Percentiles rank a stretch among this genome's conserved stretches.
These are phyloP conservation scores for Mrakia blollopis DNA, from an alignment of 768 basidiomycete species.

Conservation along the genomic window DNA sequence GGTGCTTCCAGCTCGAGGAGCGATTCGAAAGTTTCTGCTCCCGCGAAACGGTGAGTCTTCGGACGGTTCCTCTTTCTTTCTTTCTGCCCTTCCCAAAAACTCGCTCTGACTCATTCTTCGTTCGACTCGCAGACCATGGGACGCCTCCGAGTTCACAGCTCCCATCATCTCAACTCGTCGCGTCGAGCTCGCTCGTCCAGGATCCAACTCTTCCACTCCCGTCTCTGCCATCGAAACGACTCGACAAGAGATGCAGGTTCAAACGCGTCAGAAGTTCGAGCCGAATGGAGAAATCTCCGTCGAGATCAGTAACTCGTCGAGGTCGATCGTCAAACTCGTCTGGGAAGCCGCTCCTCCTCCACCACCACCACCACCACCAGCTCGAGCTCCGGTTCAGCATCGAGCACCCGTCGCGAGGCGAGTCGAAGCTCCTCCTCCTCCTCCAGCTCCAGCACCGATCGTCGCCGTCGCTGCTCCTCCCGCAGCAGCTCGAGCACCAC, in stretches of 20 bases:
- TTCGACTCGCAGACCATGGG: slow-evolving; percentile 10
- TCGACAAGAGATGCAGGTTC: slow-evolving; percentile 17
- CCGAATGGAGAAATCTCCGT: neutral
- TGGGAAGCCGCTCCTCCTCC: neutral
- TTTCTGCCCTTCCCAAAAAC: neutral
- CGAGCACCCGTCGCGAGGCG: no score
- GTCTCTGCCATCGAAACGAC: neutral
- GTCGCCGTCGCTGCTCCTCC: no score
- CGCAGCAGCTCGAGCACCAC: no score
- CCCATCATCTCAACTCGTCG: slow-evolving; percentile 20
- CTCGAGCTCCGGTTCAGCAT: no score
- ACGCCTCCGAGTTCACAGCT: neutral
- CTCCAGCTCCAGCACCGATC: no score
- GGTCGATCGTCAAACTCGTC: neutral
- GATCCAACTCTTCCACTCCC: neutral
- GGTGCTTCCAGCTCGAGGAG: neutral
- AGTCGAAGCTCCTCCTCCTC: no score
- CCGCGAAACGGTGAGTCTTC: neutral
- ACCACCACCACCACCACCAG: neutral
- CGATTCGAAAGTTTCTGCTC: neutral
- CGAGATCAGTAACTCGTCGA: neutral
- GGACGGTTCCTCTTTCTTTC: neutral
- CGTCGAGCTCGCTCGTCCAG: slow-evolving; percentile 20
- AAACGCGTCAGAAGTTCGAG: slow-evolving; percentile 23
- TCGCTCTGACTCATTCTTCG: neutral